These are phyloP conservation scores for Lyophyllum decastes DNA, from an alignment of 768 basidiomycete species.

Conservation along the genomic window DNA sequence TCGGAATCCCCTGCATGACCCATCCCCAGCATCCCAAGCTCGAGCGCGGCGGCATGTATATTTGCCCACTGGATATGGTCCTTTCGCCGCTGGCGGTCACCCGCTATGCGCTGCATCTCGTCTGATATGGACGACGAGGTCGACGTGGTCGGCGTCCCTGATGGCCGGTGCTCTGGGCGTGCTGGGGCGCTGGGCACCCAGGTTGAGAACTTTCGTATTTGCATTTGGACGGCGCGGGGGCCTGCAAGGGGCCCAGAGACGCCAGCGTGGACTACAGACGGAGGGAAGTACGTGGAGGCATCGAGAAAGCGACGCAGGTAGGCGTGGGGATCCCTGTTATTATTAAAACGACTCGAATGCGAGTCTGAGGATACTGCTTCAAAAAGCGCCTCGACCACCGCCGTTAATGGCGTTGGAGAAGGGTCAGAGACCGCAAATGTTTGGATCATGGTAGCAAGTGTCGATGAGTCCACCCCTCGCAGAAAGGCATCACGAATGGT, in stretches of 20 bases:
- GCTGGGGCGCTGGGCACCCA: conserved; percentile 43
- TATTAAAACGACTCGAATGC: conserved; percentile 25
- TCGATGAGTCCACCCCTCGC: conserved; percentile 45
- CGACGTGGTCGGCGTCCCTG: conserved; percentile 18
- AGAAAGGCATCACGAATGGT: conserved; percentile 50
- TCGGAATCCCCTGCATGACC: conserved; percentile 41
- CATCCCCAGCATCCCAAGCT: conserved; percentile 52
- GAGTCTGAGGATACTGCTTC: conserved; percentile 48
- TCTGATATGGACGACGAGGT: conserved; percentile 33
- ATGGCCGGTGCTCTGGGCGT: conserved; percentile 9
- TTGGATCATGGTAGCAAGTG: conserved; percentile 56
- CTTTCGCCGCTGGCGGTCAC: conserved; percentile 59
- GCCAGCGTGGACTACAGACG: conserved; percentile 52
- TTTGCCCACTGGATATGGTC: conserved; percentile 70
- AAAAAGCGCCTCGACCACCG: conserved; percentile 55
- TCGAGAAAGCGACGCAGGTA: conserved; percentile 55
- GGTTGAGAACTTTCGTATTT: conserved; percentile 55
- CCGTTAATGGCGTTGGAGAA: conserved; percentile 49
- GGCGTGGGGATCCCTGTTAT: conserved; percentile 37
- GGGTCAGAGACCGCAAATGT: conserved; percentile 48
- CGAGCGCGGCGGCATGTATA: conserved; percentile 64
- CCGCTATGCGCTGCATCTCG: conserved; percentile 64
- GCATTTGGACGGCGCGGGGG: conserved; percentile 57
- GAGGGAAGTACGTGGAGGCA: conserved; percentile 52
- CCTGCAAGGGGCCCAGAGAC: conserved; percentile 57